Evolutionary conservation across 257 asterid genomes (phyloP).

Genomic region (Penstemon barbatus): DNA sequence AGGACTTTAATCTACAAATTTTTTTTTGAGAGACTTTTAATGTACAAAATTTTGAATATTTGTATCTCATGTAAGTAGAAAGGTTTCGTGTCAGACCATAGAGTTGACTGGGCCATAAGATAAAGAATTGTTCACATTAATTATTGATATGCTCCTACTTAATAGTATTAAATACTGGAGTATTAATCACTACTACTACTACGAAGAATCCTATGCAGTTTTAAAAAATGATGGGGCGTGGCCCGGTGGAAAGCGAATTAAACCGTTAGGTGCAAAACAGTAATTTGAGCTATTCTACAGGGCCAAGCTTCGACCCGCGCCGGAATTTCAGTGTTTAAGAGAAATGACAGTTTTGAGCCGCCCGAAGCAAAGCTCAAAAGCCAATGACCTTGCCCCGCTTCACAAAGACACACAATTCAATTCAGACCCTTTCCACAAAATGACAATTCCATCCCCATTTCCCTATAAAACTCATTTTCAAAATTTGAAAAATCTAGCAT

Average conservation of each 20-base stretch:
- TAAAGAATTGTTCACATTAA: too few relatives aligned
- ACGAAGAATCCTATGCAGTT: conserved; percentile 32
- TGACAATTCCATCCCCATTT: conserved; percentile 51
- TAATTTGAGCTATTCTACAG: conserved; percentile 11
- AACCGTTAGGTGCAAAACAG: conserved; percentile 47
- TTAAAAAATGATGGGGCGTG: conserved; percentile 29
- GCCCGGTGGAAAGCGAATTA: conserved; percentile 35
- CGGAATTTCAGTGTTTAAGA: conserved; percentile 41
- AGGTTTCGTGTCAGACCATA: too few relatives aligned
- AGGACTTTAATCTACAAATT: too few relatives aligned
- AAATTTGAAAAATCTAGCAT: conserved; percentile 39
- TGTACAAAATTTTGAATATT: too few relatives aligned
- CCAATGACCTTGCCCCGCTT: conserved; percentile 47
- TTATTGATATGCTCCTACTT: too few relatives aligned
- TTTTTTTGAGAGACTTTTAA: too few relatives aligned
- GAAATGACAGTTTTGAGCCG: conserved; percentile 38
- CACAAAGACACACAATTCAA: conserved; percentile 36
- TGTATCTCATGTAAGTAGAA: too few relatives aligned
- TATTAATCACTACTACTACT: too few relatives aligned
- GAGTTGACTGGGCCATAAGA: too few relatives aligned
- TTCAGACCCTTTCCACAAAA: conserved; percentile 32
- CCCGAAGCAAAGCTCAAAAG: conserved; percentile 50
- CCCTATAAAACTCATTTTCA: conserved; percentile 32
- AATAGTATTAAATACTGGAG: too few relatives aligned
- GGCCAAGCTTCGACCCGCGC: conserved; percentile 42